Evolutionary conservation across 2,329 filamentous ascomycete genomes (phyloP).

Genomic region (Ceratocystiopsis sp.): DNA sequence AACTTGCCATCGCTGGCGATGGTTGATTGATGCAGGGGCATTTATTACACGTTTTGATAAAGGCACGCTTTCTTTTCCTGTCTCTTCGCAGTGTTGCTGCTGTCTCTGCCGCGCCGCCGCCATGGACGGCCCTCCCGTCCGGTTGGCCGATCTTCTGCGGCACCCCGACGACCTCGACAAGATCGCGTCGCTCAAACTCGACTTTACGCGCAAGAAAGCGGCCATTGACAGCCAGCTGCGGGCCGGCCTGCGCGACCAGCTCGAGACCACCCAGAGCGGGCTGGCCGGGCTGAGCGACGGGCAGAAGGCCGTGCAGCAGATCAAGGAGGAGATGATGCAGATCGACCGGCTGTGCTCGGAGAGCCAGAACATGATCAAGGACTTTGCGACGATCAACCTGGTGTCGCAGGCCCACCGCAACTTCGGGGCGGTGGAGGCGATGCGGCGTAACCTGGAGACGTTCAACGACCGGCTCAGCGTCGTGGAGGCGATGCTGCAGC

Average conservation of each 20-base stretch:
- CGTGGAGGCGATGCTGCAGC: conserved; percentile 60
- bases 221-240: conserved; percentile 83
- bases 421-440: conserved; percentile 83
- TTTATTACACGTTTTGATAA: no score
- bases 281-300: conserved; percentile 81
- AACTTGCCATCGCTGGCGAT: no score
- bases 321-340: conserved; percentile 97
- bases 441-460: conserved; percentile 77
- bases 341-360: conserved; percentile 96
- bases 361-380: conserved; percentile 90
- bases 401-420: conserved; percentile 92
- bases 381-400: conserved; percentile 84
- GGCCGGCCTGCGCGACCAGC: conserved; percentile 73
- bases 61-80: no score
- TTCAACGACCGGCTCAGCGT: conserved; percentile 64
- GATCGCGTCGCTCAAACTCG: conserved; percentile 72
- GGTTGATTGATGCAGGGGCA: no score
- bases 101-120: no score
- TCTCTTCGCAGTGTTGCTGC: no score
- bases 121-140: conserved; percentile 55
- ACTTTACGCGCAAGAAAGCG: conserved; percentile 87
- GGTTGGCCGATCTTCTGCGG: conserved; percentile 82
- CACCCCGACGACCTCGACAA: conserved; percentile 97
- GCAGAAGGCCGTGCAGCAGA: conserved; percentile 77
- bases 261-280: conserved; percentile 84